Conservation (phyloP, 345 rosid species). For the Sonneratia alba region DNA sequence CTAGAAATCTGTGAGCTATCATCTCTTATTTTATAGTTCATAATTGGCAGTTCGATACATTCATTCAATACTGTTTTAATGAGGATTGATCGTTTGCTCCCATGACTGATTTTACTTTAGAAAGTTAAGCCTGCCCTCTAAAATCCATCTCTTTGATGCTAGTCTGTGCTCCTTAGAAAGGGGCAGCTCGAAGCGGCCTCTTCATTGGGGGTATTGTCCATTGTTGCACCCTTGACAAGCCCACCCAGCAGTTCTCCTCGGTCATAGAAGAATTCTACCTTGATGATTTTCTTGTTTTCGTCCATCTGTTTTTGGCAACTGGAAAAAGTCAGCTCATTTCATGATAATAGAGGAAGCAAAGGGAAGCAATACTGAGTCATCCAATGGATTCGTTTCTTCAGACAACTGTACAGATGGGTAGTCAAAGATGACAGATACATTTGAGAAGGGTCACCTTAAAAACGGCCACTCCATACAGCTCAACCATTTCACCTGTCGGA, state of each 20-base stretch:
- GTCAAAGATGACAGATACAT: too few species aligned
- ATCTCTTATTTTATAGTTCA: background rate
- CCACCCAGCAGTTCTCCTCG: conserved; percentile 49
- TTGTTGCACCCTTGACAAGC: conserved; percentile 28
- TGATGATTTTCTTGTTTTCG: conserved; percentile 37
- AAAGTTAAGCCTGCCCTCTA: background rate
- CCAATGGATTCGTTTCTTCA: too few species aligned
- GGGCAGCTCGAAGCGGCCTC: conserved; percentile 35
- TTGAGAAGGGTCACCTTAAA: conserved; percentile 18
- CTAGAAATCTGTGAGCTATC: background rate
- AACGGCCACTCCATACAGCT: conserved; percentile 30
- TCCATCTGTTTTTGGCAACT: conserved; percentile 21
- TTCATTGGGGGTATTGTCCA: background rate
- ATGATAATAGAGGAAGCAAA: background rate
- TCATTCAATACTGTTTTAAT: background rate
- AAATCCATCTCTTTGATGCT: background rate
- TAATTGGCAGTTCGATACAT: background rate
- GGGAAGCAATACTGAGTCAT: background rate
- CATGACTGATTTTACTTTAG: background rate
- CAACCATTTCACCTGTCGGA: conserved; percentile 43
- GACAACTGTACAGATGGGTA: too few species aligned
- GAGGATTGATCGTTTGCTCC: background rate
- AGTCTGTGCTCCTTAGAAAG: conserved; percentile 28
- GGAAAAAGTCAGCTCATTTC: background rate
- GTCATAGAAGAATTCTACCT: conserved; percentile 42